These are phyloP conservation scores for Saturnispora serradocipensis DNA, from an alignment of 805 yeast species.

Conservation along the genomic window DNA sequence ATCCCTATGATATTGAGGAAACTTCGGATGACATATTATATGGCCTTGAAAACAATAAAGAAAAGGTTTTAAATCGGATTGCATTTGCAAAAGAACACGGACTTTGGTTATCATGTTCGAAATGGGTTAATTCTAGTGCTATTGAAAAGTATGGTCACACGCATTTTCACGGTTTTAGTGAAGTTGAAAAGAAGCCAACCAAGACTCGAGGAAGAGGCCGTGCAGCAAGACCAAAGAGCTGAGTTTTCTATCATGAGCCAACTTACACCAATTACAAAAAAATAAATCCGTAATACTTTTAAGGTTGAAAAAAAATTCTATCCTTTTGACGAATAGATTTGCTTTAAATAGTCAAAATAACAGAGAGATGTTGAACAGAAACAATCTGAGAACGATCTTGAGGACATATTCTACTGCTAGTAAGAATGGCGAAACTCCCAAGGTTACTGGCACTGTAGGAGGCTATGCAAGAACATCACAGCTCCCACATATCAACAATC, in stretches of 20 bases:
- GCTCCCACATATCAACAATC: slow-evolving; percentile 29
- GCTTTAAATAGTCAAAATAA: not conserved
- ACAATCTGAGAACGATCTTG: not conserved
- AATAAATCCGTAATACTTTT: not conserved
- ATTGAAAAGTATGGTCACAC: slow-evolving; percentile 40
- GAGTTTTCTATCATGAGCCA: not conserved
- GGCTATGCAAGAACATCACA: slow-evolving; percentile 25
- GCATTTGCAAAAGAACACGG: slow-evolving; percentile 11
- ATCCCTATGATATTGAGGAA: slow-evolving; percentile 1
- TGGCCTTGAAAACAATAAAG: slow-evolving; percentile 18
- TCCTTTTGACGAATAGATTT: not conserved
- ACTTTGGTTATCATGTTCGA: slow-evolving; percentile 29
- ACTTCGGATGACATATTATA: slow-evolving; percentile 13
- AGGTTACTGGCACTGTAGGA: slow-evolving; percentile 5
- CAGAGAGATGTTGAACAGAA: not conserved
- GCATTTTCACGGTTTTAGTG: slow-evolving; percentile 43
- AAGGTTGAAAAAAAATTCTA: not conserved
- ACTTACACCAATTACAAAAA: not conserved
- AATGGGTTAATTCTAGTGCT: slow-evolving; percentile 58
- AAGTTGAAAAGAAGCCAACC: slow-evolving; percentile 12
- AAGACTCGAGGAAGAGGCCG: slow-evolving; percentile 8
- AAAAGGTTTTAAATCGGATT: slow-evolving; percentile 18
- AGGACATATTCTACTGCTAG: not conserved
- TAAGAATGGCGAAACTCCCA: not conserved
- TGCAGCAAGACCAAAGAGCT: not conserved